A percentile compares a stretch with the other conserved stretches of the same genome.
Conservation (phyloP, 176 grass and related monocot genomes). For the Lolium perenne region DNA sequence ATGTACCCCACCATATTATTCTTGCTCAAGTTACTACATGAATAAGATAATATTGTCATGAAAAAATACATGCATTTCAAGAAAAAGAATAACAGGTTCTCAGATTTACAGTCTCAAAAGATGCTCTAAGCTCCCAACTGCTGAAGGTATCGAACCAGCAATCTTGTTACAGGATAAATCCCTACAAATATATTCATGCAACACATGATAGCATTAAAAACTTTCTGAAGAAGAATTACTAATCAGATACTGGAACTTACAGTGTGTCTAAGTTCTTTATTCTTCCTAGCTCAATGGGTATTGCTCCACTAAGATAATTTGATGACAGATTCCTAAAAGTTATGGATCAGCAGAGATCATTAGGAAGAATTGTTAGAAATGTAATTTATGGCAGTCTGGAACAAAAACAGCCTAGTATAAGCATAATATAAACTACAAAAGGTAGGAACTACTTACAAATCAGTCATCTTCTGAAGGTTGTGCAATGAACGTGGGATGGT, state of each 20-base stretch:
- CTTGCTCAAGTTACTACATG: constrained; percentile 89
- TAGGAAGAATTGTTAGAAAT: background rate
- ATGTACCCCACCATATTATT: constrained; percentile 78
- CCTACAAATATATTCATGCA: constrained; percentile 47
- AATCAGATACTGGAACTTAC: constrained; percentile 52
- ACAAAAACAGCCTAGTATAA: constrained; percentile 24
- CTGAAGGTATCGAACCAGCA: constrained; percentile 71
- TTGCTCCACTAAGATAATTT: constrained; percentile 76
- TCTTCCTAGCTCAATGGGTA: constrained; percentile 81
- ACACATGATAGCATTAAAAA: constrained; percentile 27
- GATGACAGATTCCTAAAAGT: constrained; percentile 81
- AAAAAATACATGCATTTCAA: constrained; percentile 29
- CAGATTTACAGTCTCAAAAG: constrained; percentile 81
- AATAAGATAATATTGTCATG: constrained; percentile 24
- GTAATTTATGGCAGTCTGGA: background rate
- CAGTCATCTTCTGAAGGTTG: constrained; percentile 98
- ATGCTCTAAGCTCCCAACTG: constrained; percentile 90
- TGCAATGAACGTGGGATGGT: constrained; percentile 75
- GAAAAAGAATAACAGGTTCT: background rate
- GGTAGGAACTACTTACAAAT: constrained; percentile 63
- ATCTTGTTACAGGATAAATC: constrained; percentile 96
- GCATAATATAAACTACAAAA: constrained; percentile 7
- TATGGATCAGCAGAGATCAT: constrained; percentile 18
- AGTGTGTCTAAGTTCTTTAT: constrained; percentile 91
- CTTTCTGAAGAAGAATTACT: background rate